phyloP scores from a whole-genome alignment of 2,329 filamentous ascomycete genomes.

The Colletotrichum echinochloae region DNA sequence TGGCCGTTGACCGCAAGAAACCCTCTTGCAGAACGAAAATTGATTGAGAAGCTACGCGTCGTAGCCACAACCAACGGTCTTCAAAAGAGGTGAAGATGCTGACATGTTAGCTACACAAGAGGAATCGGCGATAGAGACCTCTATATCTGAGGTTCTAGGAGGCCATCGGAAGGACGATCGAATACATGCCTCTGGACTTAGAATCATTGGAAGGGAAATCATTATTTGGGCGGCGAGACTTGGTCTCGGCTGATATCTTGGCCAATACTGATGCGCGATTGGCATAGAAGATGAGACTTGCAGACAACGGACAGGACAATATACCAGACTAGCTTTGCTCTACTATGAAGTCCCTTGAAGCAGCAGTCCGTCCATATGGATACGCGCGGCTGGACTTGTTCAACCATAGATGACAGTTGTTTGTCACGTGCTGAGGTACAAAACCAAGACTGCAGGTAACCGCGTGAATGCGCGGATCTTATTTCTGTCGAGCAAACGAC shows the following conservation, averaged over 20 bases:
- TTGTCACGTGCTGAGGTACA: slow-evolving; percentile 42
- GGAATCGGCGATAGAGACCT: not conserved
- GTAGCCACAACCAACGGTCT: slow-evolving; percentile 10
- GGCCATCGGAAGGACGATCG: not conserved
- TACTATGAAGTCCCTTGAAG: not conserved
- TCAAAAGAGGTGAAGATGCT: not conserved
- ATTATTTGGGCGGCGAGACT: slow-evolving; percentile 1
- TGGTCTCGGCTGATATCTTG: not conserved
- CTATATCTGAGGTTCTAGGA: not conserved
- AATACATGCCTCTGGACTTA: not conserved
- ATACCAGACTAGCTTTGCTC: slow-evolving; percentile 20
- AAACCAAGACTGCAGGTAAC: slow-evolving; percentile 41
- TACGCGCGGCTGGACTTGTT: slow-evolving; percentile 28
- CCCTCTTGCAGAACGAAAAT: slow-evolving; percentile 15
- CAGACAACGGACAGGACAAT: slow-evolving; percentile 23
- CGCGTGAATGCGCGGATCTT: slow-evolving; percentile 39
- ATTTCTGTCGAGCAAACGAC: slow-evolving; percentile 40
- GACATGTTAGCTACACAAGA: slow-evolving; percentile 5
- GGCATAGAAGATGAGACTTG: slow-evolving; percentile 4
- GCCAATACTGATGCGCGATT: slow-evolving; percentile 2
- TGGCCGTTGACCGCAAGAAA: slow-evolving; percentile 23
- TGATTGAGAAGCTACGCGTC: slow-evolving; percentile 24
- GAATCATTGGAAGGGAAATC: not conserved
- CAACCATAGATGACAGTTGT: slow-evolving; percentile 34
- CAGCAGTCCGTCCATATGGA: not conserved